These are phyloP conservation scores for Macrocystidia cucumis DNA, from an alignment of 1,284 basidiomycete species.

Conservation along the genomic window DNA sequence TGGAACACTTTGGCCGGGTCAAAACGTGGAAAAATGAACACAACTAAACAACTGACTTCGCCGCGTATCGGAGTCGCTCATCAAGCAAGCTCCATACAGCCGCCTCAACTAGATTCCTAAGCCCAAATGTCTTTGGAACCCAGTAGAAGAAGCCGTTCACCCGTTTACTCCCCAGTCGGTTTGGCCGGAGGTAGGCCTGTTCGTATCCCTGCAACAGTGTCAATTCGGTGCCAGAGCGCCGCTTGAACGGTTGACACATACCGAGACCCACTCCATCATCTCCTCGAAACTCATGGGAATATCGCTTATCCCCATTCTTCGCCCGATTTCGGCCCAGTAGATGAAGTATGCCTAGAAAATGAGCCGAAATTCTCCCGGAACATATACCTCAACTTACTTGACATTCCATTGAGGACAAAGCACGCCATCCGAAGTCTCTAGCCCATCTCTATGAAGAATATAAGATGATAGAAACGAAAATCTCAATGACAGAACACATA, in stretches of 20 bases:
- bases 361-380: background rate
- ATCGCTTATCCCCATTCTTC: conserved; percentile 31
- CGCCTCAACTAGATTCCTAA: conserved; percentile 22
- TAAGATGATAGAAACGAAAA: background rate
- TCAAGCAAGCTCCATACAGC: conserved; percentile 24
- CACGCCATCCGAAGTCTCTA: conserved; percentile 14
- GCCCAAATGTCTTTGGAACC: conserved; percentile 27
- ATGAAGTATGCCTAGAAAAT: conserved; percentile 26
- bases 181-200: conserved; percentile 26
- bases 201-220: conserved; percentile 27
- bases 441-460: conserved; percentile 13
- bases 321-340: conserved; percentile 33
- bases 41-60: too few species aligned
- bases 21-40: too few species aligned
- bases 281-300: conserved; percentile 30
- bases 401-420: conserved; percentile 22
- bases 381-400: conserved; percentile 27
- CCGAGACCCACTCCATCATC: conserved; percentile 26
- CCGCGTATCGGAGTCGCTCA: too few species aligned
- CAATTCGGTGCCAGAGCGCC: background rate
- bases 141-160: conserved; percentile 27
- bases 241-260: conserved; percentile 10
- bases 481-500: background rate
- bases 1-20: too few species aligned
- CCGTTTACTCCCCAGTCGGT: conserved; percentile 28